Conservation (phyloP, 331 rosid species). For the Saraca asoca region DNA sequence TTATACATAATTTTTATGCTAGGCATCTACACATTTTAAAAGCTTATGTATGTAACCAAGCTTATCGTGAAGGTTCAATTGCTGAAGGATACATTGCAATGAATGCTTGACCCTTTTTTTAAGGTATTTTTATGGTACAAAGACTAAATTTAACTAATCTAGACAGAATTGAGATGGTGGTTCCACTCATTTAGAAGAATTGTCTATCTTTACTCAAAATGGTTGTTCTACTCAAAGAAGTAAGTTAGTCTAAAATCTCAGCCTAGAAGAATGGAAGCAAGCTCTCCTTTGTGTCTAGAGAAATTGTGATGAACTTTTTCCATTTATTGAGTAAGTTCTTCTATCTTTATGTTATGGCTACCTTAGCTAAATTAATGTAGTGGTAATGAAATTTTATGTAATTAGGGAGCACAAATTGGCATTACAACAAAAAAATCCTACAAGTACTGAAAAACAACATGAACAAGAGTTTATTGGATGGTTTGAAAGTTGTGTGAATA, state of each 20-base stretch:
- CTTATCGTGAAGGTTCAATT: not conserved
- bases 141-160: not conserved
- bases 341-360: no score
- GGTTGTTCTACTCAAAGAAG: not conserved
- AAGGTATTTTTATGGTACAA: not conserved
- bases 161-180: not conserved
- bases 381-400: no score
- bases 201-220: not conserved
- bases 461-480: no score
- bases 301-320: not conserved
- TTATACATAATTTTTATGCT: no score
- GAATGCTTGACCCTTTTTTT: constrained; percentile 6
- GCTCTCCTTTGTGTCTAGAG: not conserved
- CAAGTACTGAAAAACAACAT: no score
- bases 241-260: not conserved
- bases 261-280: not conserved
- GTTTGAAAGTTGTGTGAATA: no score
- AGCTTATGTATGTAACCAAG: not conserved
- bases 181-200: not conserved
- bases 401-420: no score
- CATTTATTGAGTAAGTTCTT: no score
- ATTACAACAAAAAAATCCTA: no score
- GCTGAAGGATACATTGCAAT: not conserved
- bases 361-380: no score
- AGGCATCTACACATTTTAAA: not conserved